phyloP scores from a whole-genome alignment of 2,329 filamentous ascomycete species.

The Seiridium cupressi region DNA sequence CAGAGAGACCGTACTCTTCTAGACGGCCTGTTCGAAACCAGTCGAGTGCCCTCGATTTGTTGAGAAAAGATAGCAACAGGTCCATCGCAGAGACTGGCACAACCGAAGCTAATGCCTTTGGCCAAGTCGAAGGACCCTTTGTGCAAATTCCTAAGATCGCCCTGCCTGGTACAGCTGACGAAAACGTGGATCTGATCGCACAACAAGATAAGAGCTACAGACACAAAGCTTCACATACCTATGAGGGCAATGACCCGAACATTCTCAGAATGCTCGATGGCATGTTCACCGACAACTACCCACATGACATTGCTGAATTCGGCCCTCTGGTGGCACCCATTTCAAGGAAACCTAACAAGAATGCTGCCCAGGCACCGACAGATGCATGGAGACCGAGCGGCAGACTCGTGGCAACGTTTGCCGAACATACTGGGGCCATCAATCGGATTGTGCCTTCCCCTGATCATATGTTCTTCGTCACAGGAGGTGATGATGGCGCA shows the following conservation, averaged over 20 bases:
- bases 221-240: conserved; percentile 72
- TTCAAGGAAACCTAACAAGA: conserved; percentile 44
- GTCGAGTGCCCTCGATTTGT: conserved; percentile 56
- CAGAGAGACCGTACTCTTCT: conserved; percentile 40
- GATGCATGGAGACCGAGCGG: conserved; percentile 82
- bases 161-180: conserved; percentile 27
- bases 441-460: conserved; percentile 81
- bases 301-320: conserved; percentile 66
- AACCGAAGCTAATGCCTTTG: conserved; percentile 58
- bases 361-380: conserved; percentile 49
- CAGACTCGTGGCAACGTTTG: conserved; percentile 80
- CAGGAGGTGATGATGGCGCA: conserved; percentile 84
- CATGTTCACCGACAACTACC: conserved; percentile 75
- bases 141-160: conserved; percentile 34
- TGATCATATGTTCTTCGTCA: conserved; percentile 93
- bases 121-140: conserved; percentile 58
- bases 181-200: conserved; percentile 31
- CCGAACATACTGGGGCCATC: conserved; percentile 80
- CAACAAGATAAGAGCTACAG: conserved; percentile 40
- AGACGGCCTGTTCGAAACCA: conserved; percentile 52
- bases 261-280: conserved; percentile 74
- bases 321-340: conserved; percentile 77
- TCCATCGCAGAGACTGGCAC: conserved; percentile 58
- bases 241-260: conserved; percentile 73
- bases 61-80: conserved; percentile 58